Evolutionary conservation across 129 eudicot species (phyloP).

Genomic region (Smallanthus sonchifolius): DNA sequence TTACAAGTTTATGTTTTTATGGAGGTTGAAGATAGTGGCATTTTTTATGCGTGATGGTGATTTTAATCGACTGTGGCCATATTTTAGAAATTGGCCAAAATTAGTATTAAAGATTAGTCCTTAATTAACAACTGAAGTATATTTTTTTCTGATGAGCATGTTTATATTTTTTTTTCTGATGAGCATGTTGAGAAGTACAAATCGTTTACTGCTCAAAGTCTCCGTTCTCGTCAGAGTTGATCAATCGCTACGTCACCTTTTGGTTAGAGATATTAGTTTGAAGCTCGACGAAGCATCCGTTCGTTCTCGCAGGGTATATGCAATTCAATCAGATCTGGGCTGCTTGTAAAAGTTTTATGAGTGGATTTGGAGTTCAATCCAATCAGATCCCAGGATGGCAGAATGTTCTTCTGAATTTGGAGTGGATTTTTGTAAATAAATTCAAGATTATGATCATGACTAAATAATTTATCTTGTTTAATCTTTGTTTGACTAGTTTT

Average conservation of each 20-base stretch:
- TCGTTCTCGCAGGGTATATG: no score
- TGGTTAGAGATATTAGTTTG: slow-evolving; percentile 45
- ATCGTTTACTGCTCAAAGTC: slow-evolving; percentile 62
- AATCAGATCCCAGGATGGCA: no score
- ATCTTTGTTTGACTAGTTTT: neutral
- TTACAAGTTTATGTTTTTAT: neutral
- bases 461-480: neutral
- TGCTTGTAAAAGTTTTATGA: slow-evolving; percentile 17
- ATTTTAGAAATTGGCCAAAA: neutral
- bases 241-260: slow-evolving; percentile 46
- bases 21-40: neutral
- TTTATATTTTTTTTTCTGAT: no score
- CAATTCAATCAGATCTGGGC: slow-evolving; percentile 43
- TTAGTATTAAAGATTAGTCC: no score
- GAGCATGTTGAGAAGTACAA: no score
- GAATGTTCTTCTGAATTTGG: neutral
- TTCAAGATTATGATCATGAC: neutral
- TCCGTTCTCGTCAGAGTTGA: slow-evolving; percentile 69
- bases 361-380: no score
- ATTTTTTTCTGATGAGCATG: no score
- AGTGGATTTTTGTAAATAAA: slow-evolving; percentile 8
- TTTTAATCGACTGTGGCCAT: neutral
- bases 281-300: slow-evolving; percentile 84
- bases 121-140: no score
- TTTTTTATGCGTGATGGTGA: neutral